A percentile compares a stretch with the other conserved stretches of the same genome.
phyloP scores from a whole-genome alignment of 2,329 filamentous ascomycete genomes.

The Cadophora malorum region DNA sequence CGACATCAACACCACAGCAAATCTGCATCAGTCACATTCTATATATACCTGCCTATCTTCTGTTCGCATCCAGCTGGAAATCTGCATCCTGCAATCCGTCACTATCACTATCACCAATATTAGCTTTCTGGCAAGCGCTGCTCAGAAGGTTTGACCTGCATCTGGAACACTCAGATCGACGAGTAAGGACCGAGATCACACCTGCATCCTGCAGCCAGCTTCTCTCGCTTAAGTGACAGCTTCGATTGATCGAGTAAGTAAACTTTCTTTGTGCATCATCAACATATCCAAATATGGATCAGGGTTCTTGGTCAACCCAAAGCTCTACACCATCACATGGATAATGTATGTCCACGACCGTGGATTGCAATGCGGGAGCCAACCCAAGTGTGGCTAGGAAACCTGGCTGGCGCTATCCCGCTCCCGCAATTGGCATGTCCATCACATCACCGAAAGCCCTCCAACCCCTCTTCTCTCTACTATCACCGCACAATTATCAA shows the following conservation, averaged over 20 bases:
- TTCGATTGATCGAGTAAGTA: constrained; percentile 29
- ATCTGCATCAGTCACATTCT: constrained; percentile 20
- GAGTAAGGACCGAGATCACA: constrained; percentile 34
- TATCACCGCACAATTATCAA: constrained; percentile 2
- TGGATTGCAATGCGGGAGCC: not conserved
- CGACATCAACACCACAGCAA: constrained; percentile 16
- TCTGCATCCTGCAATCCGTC: constrained; percentile 25
- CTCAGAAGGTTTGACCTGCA: constrained; percentile 23
- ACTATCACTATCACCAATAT: constrained; percentile 32
- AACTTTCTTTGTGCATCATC: constrained; percentile 16
- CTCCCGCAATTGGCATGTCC: constrained; percentile 8
- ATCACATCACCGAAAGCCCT: constrained; percentile 7
- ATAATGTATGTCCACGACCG: not conserved
- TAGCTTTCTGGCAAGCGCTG: constrained; percentile 27
- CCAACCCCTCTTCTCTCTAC: not conserved
- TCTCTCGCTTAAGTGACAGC: constrained; percentile 19
- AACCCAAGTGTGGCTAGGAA: constrained; percentile 8
- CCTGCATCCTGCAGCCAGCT: constrained; percentile 33
- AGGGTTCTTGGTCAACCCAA: not conserved
- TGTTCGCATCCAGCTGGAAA: constrained; percentile 16
- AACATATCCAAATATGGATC: not conserved
- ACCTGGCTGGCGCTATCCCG: constrained; percentile 7
- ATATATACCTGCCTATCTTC: constrained; percentile 15
- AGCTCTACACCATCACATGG: not conserved
- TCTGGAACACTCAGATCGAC: constrained; percentile 23